phyloP scores from a whole-genome alignment of 1,284 basidiomycete genomes.

The Sporisorium iseilematis-ciliati region DNA sequence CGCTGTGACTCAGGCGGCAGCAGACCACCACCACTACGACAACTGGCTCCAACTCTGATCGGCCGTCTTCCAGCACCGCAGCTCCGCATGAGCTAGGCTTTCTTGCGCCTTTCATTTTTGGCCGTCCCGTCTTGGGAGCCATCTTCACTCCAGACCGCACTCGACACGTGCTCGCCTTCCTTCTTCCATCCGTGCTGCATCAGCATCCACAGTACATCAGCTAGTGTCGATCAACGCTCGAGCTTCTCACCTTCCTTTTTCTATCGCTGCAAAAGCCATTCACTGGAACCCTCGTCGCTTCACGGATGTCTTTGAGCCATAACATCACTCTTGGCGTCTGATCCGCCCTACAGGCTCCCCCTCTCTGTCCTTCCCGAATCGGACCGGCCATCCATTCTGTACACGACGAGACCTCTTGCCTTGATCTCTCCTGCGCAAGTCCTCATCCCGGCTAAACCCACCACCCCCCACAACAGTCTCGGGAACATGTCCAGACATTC shows the following conservation, averaged over 20 bases:
- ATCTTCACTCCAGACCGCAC: too few relatives aligned
- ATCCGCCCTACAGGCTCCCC: constrained; percentile 23
- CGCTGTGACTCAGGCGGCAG: not conserved
- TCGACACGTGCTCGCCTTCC: too few relatives aligned
- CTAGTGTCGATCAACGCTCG: not conserved
- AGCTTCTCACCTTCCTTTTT: not conserved
- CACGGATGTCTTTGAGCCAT: constrained; percentile 27
- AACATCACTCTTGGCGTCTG: constrained; percentile 9
- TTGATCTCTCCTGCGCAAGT: not conserved
- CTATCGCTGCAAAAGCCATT: not conserved
- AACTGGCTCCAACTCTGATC: too few relatives aligned
- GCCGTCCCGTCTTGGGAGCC: too few relatives aligned
- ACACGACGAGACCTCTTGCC: not conserved
- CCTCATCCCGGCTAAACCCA: not conserved
- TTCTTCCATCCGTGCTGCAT: too few relatives aligned
- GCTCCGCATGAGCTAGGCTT: too few relatives aligned
- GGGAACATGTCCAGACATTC: constrained; percentile 45
- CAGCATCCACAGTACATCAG: too few relatives aligned
- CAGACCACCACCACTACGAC: not conserved
- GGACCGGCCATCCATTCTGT: constrained; percentile 16
- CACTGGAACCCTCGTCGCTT: not conserved
- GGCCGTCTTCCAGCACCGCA: too few relatives aligned
- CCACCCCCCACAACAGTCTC: not conserved
- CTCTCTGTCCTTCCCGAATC: constrained; percentile 1
- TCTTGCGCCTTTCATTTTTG: too few relatives aligned